Conservation (phyloP, 441 rosid species). For the Oxalis stricta region DNA sequence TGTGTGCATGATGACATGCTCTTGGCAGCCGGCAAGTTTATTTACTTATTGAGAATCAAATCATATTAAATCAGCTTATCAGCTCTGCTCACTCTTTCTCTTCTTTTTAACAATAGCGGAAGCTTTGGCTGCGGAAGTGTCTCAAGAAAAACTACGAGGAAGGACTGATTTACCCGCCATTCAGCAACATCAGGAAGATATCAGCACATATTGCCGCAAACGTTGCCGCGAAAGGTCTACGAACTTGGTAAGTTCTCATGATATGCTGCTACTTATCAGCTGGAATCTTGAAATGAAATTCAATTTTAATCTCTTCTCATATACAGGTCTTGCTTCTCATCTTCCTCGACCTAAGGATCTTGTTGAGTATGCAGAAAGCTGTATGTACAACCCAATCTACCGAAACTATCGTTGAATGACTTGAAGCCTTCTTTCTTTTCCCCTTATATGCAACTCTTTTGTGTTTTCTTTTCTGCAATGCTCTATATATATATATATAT, state of each 20-base stretch:
- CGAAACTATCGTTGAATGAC: constrained; percentile 34
- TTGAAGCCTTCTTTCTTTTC: no score
- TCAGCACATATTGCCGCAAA: constrained; percentile 80
- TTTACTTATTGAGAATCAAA: no score
- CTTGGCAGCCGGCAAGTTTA: constrained; percentile 53
- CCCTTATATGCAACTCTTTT: no score
- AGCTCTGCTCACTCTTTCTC: neutral
- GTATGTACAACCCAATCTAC: constrained; percentile 56
- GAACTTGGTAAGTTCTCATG: constrained; percentile 83
- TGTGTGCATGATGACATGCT: constrained; percentile 88
- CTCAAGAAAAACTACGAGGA: constrained; percentile 60
- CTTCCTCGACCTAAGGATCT: constrained; percentile 52
- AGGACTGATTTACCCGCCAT: constrained; percentile 80
- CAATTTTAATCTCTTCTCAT: neutral
- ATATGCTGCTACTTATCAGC: neutral
- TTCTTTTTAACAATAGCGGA: constrained; percentile 29
- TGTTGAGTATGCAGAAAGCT: constrained; percentile 48
- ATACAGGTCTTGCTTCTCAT: constrained; percentile 41
- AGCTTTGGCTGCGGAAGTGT: constrained; percentile 72
- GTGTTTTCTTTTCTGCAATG: no score
- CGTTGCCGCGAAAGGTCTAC: constrained; percentile 79
- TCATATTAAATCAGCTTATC: no score
- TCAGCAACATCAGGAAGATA: constrained; percentile 66
- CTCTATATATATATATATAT: no score
- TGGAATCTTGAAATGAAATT: neutral